phyloP scores from a whole-genome alignment of 768 basidiomycete species.

The Lentinula boryana region DNA sequence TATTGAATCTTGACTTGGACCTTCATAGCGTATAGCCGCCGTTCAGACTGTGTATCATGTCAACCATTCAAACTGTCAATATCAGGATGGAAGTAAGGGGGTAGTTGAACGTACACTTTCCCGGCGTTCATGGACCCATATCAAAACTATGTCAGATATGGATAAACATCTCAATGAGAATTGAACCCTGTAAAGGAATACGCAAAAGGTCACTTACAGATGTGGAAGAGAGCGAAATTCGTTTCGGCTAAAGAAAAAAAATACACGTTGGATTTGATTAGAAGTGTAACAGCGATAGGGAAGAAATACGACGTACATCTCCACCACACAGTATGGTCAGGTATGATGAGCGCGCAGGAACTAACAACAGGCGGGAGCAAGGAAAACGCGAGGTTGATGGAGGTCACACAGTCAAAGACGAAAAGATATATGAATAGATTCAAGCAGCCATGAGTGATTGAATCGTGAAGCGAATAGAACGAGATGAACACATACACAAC shows the following conservation, averaged over 20 bases:
- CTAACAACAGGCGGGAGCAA: background rate
- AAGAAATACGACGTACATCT: slow-evolving; percentile 8
- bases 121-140: slow-evolving; percentile 17
- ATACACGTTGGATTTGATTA: too few relatives aligned
- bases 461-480: background rate
- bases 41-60: slow-evolving; percentile 29
- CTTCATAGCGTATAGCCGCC: slow-evolving; percentile 43
- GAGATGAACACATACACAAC: slow-evolving; percentile 20
- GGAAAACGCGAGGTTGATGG: background rate
- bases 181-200: slow-evolving; percentile 12
- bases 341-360: slow-evolving; percentile 8
- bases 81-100: background rate
- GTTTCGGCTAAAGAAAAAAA: slow-evolving; percentile 27
- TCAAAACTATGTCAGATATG: background rate
- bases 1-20: slow-evolving; percentile 49
- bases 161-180: slow-evolving; percentile 16
- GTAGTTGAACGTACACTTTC: slow-evolving; percentile 15
- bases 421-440: background rate
- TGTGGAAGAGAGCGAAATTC: slow-evolving; percentile 52
- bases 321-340: slow-evolving; percentile 9
- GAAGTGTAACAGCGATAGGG: background rate
- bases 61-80: background rate
- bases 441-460: background rate
- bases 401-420: too few relatives aligned
- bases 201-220: slow-evolving; percentile 16